Evolutionary conservation across 345 rosid species (phyloP).

Genomic region (Camelina hispida): DNA sequence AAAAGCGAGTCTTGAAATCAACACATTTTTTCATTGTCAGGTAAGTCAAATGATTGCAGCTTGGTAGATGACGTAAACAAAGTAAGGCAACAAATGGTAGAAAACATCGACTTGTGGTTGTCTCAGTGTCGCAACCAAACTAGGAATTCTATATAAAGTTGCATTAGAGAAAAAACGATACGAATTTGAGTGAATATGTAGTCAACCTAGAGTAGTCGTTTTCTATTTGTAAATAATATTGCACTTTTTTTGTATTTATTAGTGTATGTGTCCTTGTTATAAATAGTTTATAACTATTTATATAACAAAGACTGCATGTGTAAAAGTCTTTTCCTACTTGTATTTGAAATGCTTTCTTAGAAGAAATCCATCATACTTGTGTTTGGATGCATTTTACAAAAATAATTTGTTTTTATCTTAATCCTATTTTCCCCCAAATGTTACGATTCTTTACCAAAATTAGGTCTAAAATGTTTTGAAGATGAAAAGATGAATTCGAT

Average conservation of each 20-base stretch:
- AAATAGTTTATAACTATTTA: not conserved
- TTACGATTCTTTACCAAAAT: too few species aligned
- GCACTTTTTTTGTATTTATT: not conserved
- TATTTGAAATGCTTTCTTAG: not conserved
- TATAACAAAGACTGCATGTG: not conserved
- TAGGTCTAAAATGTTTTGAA: too few species aligned
- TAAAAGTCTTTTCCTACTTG: too few species aligned
- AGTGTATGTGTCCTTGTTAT: not conserved
- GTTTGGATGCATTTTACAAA: not conserved
- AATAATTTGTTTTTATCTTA: too few species aligned
- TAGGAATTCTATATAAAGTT: slow-evolving; percentile 15
- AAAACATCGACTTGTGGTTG: slow-evolving; percentile 79
- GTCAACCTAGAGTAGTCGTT: not conserved
- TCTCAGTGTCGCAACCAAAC: slow-evolving; percentile 60
- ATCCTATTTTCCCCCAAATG: too few species aligned
- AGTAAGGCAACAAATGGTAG: slow-evolving; percentile 71
- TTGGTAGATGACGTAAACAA: slow-evolving; percentile 71
- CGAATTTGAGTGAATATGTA: not conserved
- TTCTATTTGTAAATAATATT: not conserved
- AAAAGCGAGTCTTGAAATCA: not conserved
- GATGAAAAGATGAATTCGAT: too few species aligned
- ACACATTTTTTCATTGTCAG: slow-evolving; percentile 42
- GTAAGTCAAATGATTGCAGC: slow-evolving; percentile 72
- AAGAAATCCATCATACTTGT: not conserved
- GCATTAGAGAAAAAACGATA: not conserved